These are phyloP conservation scores for Botrytis tulipae DNA, from an alignment of 2,329 filamentous ascomycete genomes.

Conservation along the genomic window DNA sequence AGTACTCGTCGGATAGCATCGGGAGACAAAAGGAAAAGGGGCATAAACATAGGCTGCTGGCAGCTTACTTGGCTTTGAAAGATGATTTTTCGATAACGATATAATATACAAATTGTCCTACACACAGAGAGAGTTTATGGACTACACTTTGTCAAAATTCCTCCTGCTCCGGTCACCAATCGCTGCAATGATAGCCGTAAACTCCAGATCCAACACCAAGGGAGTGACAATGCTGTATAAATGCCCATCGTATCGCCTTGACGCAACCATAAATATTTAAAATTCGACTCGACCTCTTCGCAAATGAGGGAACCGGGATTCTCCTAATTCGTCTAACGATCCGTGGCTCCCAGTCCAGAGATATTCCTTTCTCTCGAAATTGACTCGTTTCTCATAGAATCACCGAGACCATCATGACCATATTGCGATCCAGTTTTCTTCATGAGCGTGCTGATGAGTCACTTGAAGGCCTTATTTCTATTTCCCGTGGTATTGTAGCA, in stretches of 20 bases:
- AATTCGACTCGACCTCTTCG: not conserved
- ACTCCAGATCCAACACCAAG: not conserved
- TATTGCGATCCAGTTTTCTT: not conserved
- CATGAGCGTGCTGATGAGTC: not conserved
- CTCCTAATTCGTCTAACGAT: not conserved
- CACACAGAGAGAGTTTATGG: not conserved
- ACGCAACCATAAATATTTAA: not conserved
- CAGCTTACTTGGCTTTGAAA: not conserved
- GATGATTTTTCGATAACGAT: too few relatives aligned
- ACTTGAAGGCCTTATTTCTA: not conserved
- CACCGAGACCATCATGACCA: not conserved
- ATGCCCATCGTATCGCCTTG: not conserved
- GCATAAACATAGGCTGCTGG: not conserved
- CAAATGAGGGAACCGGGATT: not conserved
- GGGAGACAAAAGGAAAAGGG: not conserved
- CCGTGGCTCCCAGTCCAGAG: not conserved
- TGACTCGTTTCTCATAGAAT: not conserved
- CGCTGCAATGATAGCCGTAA: not conserved
- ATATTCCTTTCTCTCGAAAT: not conserved
- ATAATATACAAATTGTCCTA: not conserved
- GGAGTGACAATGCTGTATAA: slow-evolving; percentile 9
- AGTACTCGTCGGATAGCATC: not conserved
- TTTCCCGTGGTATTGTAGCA: not conserved
- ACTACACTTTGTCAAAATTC: not conserved
- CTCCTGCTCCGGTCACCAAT: not conserved